Conservation (phyloP, 169 alveolate species). For the Hepatocystis sp. region DNA sequence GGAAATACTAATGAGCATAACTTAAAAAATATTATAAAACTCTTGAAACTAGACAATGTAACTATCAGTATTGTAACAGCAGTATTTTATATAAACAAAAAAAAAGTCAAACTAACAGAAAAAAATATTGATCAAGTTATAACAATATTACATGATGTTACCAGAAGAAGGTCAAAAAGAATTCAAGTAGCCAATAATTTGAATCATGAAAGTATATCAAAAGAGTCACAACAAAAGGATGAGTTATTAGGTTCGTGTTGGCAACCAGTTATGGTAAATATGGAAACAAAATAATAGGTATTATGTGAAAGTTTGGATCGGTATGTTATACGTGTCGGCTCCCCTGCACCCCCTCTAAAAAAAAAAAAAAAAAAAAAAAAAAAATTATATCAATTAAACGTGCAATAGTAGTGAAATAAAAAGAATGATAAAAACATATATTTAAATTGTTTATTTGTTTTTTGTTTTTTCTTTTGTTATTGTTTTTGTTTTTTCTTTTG, state of each 20-base stretch:
- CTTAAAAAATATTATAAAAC: constrained; percentile 21
- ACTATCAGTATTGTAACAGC: constrained; percentile 53
- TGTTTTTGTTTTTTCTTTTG: too few relatives aligned
- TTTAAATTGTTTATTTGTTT: too few relatives aligned
- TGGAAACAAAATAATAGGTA: too few relatives aligned
- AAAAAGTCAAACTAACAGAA: constrained; percentile 32
- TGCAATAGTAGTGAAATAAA: too few relatives aligned
- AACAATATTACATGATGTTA: constrained; percentile 26
- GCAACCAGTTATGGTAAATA: constrained; percentile 32
- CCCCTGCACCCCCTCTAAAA: too few relatives aligned
- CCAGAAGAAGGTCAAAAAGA: constrained; percentile 48
- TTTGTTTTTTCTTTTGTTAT: too few relatives aligned
- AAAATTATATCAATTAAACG: too few relatives aligned
- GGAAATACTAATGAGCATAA: constrained; percentile 35
- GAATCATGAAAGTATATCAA: constrained; percentile 1
- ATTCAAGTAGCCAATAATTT: constrained; percentile 18
- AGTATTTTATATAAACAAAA: constrained; percentile 56
- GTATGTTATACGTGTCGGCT: too few relatives aligned
- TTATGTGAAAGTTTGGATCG: too few relatives aligned
- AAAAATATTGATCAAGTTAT: constrained; percentile 24
- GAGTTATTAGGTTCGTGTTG: constrained; percentile 64
- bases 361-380: too few relatives aligned
- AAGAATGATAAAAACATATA: too few relatives aligned
- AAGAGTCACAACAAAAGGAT: constrained; percentile 22
- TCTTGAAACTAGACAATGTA: constrained; percentile 28